A percentile compares a stretch with the other conserved stretches of the same genome.
Evolutionary conservation across 306 rosid species (phyloP).

Genomic region (Urtica urens): DNA sequence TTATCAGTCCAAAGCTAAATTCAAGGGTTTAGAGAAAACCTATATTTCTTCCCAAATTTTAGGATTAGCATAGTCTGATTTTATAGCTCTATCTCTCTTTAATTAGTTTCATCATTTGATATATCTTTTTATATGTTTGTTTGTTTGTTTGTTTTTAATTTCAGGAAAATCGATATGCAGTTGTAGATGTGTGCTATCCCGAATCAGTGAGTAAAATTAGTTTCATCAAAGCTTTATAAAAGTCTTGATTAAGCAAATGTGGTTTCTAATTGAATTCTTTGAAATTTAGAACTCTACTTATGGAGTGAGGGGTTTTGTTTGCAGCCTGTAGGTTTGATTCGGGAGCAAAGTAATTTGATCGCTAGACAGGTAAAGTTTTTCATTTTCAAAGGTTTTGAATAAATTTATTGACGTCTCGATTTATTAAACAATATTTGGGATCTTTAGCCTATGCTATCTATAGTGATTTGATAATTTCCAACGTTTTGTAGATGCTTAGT

Average conservation of each 20-base stretch:
- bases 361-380: conserved; percentile 63
- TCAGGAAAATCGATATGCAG: conserved; percentile 92
- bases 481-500: too few relatives aligned
- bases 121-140: too few relatives aligned
- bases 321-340: conserved; percentile 86
- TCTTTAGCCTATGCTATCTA: neutral
- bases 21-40: too few relatives aligned
- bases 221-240: too few relatives aligned
- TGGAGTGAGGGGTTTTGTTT: conserved; percentile 15
- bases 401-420: neutral
- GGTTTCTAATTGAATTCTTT: conserved; percentile 7
- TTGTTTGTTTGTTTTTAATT: too few relatives aligned
- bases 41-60: too few relatives aligned
- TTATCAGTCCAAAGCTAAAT: too few relatives aligned
- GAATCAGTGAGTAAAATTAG: conserved; percentile 70
- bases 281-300: conserved; percentile 12
- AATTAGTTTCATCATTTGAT: too few relatives aligned
- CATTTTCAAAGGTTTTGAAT: neutral
- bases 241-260: too few relatives aligned
- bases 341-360: conserved; percentile 67
- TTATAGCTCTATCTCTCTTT: too few relatives aligned
- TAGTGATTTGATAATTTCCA: neutral
- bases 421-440: neutral
- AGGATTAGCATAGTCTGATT: too few relatives aligned
- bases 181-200: conserved; percentile 90